A percentile compares a stretch with the other conserved stretches of the same genome.
Evolutionary conservation across 768 basidiomycete genomes (phyloP).

Genomic region (Infundibulicybe gibba): DNA sequence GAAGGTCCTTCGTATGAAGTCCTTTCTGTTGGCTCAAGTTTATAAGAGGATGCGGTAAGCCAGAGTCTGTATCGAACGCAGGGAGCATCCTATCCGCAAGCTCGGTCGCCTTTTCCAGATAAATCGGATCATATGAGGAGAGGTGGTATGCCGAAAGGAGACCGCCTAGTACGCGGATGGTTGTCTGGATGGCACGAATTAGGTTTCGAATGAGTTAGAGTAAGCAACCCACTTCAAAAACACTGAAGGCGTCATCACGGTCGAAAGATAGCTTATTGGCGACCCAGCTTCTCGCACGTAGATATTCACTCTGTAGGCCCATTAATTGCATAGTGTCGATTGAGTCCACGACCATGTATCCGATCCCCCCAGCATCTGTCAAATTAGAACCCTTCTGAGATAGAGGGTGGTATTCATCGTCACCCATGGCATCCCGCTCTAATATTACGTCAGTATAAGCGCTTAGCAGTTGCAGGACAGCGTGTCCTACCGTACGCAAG

Average conservation of each 20-base stretch:
- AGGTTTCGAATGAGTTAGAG: not conserved
- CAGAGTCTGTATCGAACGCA: conserved; percentile 77
- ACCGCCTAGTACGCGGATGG: conserved; percentile 90
- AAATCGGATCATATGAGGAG: conserved; percentile 66
- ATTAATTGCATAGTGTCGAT: conserved; percentile 89
- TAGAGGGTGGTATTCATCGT: conserved; percentile 90
- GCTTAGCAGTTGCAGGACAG: not conserved
- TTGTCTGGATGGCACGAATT: conserved; percentile 54
- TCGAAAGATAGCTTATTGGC: conserved; percentile 68
- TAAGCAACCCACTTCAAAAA: conserved; percentile 70
- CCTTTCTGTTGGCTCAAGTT: conserved; percentile 67
- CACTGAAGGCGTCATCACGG: conserved; percentile 76
- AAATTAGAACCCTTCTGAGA: conserved; percentile 74
- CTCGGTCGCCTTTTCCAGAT: conserved; percentile 74
- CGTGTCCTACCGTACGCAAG: conserved; percentile 66
- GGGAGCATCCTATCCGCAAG: conserved; percentile 82
- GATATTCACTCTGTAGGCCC: conserved; percentile 80
- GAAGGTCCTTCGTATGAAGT: conserved; percentile 54
- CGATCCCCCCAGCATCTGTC: conserved; percentile 73
- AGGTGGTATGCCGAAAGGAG: conserved; percentile 85
- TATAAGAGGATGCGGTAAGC: conserved; percentile 73
- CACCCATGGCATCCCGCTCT: conserved; percentile 92
- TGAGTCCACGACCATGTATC: conserved; percentile 87
- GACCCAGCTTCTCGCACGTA: conserved; percentile 79
- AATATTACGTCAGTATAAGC: conserved; percentile 6